Percentiles rank a stretch among this genome's conserved stretches.
Evolutionary conservation across 2,329 filamentous ascomycete species (phyloP).

Genomic region (Colletotrichum magnum): DNA sequence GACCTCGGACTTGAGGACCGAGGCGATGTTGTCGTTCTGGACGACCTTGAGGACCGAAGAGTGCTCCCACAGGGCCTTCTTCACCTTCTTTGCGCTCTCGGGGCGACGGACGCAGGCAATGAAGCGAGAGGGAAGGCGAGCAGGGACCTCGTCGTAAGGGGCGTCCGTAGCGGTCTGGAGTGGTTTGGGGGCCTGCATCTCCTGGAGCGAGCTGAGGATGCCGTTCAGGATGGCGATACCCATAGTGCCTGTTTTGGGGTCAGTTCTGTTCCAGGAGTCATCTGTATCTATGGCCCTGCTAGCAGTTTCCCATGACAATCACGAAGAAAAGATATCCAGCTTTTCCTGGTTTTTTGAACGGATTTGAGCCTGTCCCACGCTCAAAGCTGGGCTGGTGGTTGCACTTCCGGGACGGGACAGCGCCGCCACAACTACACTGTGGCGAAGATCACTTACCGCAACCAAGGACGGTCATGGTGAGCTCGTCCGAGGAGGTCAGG

Average conservation of each 20-base stretch:
- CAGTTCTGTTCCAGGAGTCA: slow-evolving; percentile 18
- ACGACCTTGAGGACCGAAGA: slow-evolving; percentile 74
- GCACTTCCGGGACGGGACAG: no score
- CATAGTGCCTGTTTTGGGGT: slow-evolving; percentile 75
- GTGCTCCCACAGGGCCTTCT: slow-evolving; percentile 75
- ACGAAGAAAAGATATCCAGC: no score
- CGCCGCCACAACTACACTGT: no score
- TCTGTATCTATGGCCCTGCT: background rate
- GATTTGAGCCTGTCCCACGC: no score
- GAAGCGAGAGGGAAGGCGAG: slow-evolving; percentile 79
- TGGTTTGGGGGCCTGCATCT: slow-evolving; percentile 61
- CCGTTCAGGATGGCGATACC: slow-evolving; percentile 87
- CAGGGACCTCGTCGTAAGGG: slow-evolving; percentile 61
- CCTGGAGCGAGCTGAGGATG: slow-evolving; percentile 79
- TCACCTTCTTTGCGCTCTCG: slow-evolving; percentile 79
- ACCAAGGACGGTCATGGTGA: slow-evolving; percentile 85
- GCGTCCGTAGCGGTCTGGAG: slow-evolving; percentile 61
- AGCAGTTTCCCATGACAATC: no score
- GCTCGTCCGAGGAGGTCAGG: slow-evolving; percentile 55
- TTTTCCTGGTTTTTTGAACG: no score
- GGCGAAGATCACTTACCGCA: slow-evolving; percentile 72
- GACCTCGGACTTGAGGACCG: slow-evolving; percentile 78
- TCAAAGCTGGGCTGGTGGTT: no score
- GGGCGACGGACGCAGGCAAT: slow-evolving; percentile 83
- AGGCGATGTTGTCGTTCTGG: slow-evolving; percentile 79